A percentile compares a stretch with the other conserved stretches of the same genome.
Conservation (phyloP, 2,329 filamentous ascomycete genomes). For the Aspergillus pseudonomiae region DNA sequence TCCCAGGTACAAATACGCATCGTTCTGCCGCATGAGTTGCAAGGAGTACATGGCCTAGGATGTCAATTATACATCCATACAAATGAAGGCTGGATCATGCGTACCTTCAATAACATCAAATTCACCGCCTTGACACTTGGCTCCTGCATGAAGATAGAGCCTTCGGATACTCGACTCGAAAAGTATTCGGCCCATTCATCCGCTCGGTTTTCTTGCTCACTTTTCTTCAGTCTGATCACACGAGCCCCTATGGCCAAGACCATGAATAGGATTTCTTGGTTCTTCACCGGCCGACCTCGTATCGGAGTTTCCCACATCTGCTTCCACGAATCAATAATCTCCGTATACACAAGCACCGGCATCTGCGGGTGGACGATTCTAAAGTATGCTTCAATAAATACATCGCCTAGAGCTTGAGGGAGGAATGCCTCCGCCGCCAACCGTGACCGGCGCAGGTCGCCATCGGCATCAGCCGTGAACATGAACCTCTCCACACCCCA, state of each 20-base stretch:
- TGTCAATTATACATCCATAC: not conserved
- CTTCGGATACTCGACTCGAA: slow-evolving; percentile 11
- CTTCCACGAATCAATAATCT: slow-evolving; percentile 15
- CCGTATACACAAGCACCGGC: slow-evolving; percentile 14
- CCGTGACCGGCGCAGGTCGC: slow-evolving; percentile 3
- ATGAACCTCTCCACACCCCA: slow-evolving; percentile 21
- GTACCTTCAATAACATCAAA: slow-evolving; percentile 19
- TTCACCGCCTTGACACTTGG: slow-evolving; percentile 13
- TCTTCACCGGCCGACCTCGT: slow-evolving; percentile 8
- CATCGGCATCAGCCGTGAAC: slow-evolving; percentile 13
- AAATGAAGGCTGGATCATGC: not conserved
- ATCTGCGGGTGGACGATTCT: slow-evolving; percentile 19
- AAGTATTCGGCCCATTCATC: slow-evolving; percentile 19
- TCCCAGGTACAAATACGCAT: slow-evolving; percentile 19
- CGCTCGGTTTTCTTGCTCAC: slow-evolving; percentile 10
- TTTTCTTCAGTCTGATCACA: slow-evolving; percentile 10
- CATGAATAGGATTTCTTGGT: slow-evolving; percentile 19
- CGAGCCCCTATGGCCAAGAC: slow-evolving; percentile 19
- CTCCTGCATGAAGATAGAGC: slow-evolving; percentile 17
- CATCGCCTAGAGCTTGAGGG: slow-evolving; percentile 10
- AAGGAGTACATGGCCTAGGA: slow-evolving; percentile 19
- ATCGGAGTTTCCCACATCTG: slow-evolving; percentile 19
- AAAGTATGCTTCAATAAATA: slow-evolving; percentile 19
- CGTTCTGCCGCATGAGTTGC: slow-evolving; percentile 22
- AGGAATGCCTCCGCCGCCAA: slow-evolving; percentile 15